Percentiles rank a stretch among this genome's conserved stretches.
These are phyloP conservation scores for Echium plantagineum DNA, from an alignment of 257 asterid species.

Conservation along the genomic window DNA sequence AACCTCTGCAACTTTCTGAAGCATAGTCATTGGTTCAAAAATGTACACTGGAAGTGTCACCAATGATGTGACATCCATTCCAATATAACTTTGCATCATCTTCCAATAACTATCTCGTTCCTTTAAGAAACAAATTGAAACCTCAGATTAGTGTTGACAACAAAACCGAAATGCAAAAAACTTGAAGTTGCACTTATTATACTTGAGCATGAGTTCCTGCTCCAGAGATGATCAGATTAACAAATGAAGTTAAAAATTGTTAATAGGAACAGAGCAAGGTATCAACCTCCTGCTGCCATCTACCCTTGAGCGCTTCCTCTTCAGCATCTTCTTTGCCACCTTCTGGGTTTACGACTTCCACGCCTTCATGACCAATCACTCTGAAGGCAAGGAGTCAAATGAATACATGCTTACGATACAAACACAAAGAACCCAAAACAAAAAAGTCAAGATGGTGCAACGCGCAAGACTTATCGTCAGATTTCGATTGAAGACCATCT, in stretches of 20 bases:
- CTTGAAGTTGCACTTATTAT: background rate
- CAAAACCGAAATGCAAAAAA: background rate
- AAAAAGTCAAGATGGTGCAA: background rate
- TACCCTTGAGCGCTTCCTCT: slow-evolving; percentile 93
- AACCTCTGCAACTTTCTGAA: slow-evolving; percentile 99
- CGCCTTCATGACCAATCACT: slow-evolving; percentile 74
- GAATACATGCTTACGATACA: background rate
- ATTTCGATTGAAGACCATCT: background rate
- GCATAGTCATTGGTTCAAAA: slow-evolving; percentile 99
- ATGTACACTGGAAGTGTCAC: slow-evolving; percentile 98
- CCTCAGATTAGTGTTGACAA: background rate
- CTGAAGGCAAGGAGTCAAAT: slow-evolving; percentile 27
- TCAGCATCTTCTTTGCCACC: slow-evolving; percentile 96
- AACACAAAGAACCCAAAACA: background rate
- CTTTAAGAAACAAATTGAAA: slow-evolving; percentile 22
- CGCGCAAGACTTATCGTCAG: background rate
- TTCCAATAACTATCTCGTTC: slow-evolving; percentile 93
- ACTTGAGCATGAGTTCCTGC: too few species aligned
- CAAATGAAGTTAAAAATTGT: background rate
- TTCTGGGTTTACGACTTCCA: slow-evolving; percentile 97
- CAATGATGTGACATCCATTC: slow-evolving; percentile 93
- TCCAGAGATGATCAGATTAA: background rate
- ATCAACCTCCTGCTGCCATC: slow-evolving; percentile 80
- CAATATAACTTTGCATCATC: slow-evolving; percentile 96
- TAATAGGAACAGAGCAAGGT: slow-evolving; percentile 1